A percentile compares a stretch with the other conserved stretches of the same genome.
These are phyloP conservation scores for Selenicereus undatus DNA, from an alignment of 148 eudicot species.

Conservation along the genomic window DNA sequence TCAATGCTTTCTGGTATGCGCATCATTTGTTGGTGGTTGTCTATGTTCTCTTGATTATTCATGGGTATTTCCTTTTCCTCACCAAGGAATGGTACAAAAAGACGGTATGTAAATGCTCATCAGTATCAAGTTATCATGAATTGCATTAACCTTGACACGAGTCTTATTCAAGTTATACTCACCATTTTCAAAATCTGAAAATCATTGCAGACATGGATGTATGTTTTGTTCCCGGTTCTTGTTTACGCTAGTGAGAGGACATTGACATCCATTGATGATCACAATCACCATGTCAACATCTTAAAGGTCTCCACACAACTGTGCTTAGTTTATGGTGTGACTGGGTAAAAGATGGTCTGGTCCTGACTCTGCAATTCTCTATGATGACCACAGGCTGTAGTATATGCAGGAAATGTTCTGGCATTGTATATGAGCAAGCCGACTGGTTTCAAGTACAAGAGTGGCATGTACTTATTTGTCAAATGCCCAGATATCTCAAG, in stretches of 20 bases:
- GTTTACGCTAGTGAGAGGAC: conserved; percentile 76
- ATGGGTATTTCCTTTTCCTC: conserved; percentile 71
- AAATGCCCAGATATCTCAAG: conserved; percentile 85
- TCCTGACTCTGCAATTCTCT: conserved; percentile 9
- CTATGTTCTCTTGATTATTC: conserved; percentile 61
- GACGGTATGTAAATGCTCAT: conserved; percentile 49
- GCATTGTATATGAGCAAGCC: conserved; percentile 94
- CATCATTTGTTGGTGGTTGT: conserved; percentile 75
- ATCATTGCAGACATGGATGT: conserved; percentile 90
- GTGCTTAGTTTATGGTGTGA: conserved; percentile 5
- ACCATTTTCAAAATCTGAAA: conserved; percentile 2
- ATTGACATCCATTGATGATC: conserved; percentile 50
- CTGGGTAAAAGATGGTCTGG: conserved; percentile 1
- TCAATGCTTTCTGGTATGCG: conserved; percentile 91
- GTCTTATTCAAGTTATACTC: not conserved
- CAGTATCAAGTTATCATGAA: not conserved
- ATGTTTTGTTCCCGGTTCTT: conserved; percentile 59
- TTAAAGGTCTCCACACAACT: conserved; percentile 48
- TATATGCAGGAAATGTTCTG: conserved; percentile 80
- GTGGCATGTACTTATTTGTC: conserved; percentile 94
- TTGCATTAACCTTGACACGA: not conserved
- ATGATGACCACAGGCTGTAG: conserved; percentile 57
- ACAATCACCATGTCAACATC: conserved; percentile 51
- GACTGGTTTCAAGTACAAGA: conserved; percentile 76
- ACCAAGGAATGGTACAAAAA: conserved; percentile 64